Conservation (phyloP, 2,329 filamentous ascomycete species). For the Coniochaeta pulveracea region DNA sequence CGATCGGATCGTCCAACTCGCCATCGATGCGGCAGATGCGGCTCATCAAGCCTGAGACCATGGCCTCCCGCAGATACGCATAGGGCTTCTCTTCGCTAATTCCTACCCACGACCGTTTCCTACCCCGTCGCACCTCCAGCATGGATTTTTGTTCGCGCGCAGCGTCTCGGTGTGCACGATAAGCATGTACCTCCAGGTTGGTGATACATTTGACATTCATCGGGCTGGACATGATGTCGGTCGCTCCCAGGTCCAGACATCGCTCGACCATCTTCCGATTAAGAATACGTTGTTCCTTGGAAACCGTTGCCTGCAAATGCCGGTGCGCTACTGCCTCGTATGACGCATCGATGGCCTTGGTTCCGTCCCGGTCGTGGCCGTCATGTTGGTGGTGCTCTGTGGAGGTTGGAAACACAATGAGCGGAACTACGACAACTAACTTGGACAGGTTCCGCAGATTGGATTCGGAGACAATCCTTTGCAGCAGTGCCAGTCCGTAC, state of each 20-base stretch:
- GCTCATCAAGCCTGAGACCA: slow-evolving; percentile 86
- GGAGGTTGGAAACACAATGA: slow-evolving; percentile 31
- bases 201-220: slow-evolving; percentile 63
- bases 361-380: slow-evolving; percentile 11
- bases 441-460: slow-evolving; percentile 44
- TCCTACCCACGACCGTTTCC: slow-evolving; percentile 88
- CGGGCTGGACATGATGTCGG: slow-evolving; percentile 76
- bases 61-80: slow-evolving; percentile 80
- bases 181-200: slow-evolving; percentile 71
- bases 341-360: slow-evolving; percentile 5
- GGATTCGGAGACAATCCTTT: slow-evolving; percentile 46
- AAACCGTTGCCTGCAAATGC: slow-evolving; percentile 9
- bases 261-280: slow-evolving; percentile 44
- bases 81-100: slow-evolving; percentile 77
- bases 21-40: slow-evolving; percentile 66
- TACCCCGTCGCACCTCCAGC: slow-evolving; percentile 58
- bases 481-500: slow-evolving; percentile 43
- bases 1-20: slow-evolving; percentile 50
- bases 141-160: slow-evolving; percentile 61
- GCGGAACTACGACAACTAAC: slow-evolving; percentile 43
- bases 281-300: slow-evolving; percentile 16
- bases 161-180: slow-evolving; percentile 69
- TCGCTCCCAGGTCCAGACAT: slow-evolving; percentile 76
- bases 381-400: slow-evolving; percentile 15
- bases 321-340: slow-evolving; percentile 13